A percentile compares a stretch with the other conserved stretches of the same genome.
Evolutionary conservation across 2,329 filamentous ascomycete genomes (phyloP).

Genomic region (Fusarium kyushuense): DNA sequence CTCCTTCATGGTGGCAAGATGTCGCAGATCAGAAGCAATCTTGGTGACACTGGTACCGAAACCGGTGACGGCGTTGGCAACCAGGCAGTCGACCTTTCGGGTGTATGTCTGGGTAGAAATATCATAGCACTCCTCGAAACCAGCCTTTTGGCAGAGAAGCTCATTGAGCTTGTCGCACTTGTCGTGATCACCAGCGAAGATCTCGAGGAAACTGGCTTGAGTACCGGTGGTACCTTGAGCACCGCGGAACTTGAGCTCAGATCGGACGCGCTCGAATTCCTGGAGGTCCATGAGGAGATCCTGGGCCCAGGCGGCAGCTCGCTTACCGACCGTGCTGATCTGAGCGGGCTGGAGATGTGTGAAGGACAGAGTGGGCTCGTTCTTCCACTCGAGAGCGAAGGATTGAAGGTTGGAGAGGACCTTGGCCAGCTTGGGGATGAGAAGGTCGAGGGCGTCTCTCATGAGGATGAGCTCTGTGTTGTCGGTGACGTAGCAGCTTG

Average conservation of each 20-base stretch:
- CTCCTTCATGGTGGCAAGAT: constrained; percentile 80
- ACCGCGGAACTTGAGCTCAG: constrained; percentile 11
- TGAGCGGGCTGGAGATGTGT: constrained; percentile 29
- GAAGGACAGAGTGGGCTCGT: constrained; percentile 25
- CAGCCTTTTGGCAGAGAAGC: constrained; percentile 18
- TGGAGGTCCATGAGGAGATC: constrained; percentile 35
- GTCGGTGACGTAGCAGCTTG: constrained; percentile 33
- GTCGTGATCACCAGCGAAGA: constrained; percentile 19
- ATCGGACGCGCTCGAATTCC: constrained; percentile 28
- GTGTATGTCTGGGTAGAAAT: constrained; percentile 56
- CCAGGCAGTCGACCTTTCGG: constrained; percentile 79
- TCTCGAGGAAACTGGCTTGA: constrained; percentile 26
- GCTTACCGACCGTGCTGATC: constrained; percentile 36
- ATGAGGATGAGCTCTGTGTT: constrained; percentile 37
- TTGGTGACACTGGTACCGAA: constrained; percentile 78
- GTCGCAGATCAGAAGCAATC: constrained; percentile 80
- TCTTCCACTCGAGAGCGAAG: constrained; percentile 32
- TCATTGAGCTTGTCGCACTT: constrained; percentile 21
- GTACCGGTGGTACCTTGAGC: constrained; percentile 35
- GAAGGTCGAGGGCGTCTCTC: constrained; percentile 24
- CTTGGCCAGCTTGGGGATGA: constrained; percentile 35
- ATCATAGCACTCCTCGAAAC: constrained; percentile 20
- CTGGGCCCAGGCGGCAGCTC: constrained; percentile 33
- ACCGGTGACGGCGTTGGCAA: constrained; percentile 80
- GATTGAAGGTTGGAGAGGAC: constrained; percentile 30